These are phyloP conservation scores for Zygosaccharomyces lentus DNA, from an alignment of 805 yeast species.

Conservation along the genomic window DNA sequence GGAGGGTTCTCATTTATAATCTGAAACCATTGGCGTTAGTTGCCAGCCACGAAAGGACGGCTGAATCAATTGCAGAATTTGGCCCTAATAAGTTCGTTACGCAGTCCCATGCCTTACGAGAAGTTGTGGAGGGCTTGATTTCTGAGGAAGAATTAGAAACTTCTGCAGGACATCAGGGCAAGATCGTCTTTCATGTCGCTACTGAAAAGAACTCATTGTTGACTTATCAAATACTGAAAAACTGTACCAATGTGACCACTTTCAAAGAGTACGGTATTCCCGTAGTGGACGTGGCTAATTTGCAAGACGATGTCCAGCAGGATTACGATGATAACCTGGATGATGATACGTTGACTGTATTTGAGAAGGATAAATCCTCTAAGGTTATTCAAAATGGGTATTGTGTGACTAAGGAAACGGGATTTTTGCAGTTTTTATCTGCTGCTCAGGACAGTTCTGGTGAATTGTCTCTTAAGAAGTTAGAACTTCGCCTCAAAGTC, in stretches of 20 bases:
- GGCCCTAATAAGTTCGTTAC: slow-evolving; percentile 27
- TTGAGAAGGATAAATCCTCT: slow-evolving; percentile 27
- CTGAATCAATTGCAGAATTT: slow-evolving; percentile 28
- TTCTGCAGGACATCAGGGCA: slow-evolving; percentile 19
- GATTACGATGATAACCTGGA: slow-evolving; percentile 24
- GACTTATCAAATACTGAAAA: slow-evolving; percentile 30
- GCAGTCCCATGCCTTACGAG: slow-evolving; percentile 15
- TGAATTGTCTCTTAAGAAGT: slow-evolving; percentile 31
- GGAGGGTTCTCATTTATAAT: slow-evolving; percentile 31
- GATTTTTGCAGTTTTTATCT: slow-evolving; percentile 26
- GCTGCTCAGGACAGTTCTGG: slow-evolving; percentile 21
- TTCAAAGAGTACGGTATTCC: slow-evolving; percentile 34
- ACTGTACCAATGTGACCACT: slow-evolving; percentile 17
- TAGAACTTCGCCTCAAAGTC: slow-evolving; percentile 31
- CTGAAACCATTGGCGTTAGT: slow-evolving; percentile 34
- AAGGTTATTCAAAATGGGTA: slow-evolving; percentile 36
- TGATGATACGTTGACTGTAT: slow-evolving; percentile 33
- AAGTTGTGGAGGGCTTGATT: slow-evolving; percentile 20
- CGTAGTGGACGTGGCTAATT: slow-evolving; percentile 13
- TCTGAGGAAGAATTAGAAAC: slow-evolving; percentile 12
- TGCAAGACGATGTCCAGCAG: slow-evolving; percentile 16
- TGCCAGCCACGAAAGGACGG: slow-evolving; percentile 30
- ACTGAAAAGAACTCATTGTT: slow-evolving; percentile 30
- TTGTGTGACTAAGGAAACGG: slow-evolving; percentile 29
- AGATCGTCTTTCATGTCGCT: slow-evolving; percentile 27